A percentile compares a stretch with the other conserved stretches of the same genome.
These are phyloP conservation scores for Lecanicillium sp. DNA, from an alignment of 2,329 filamentous ascomycete species.

Conservation along the genomic window DNA sequence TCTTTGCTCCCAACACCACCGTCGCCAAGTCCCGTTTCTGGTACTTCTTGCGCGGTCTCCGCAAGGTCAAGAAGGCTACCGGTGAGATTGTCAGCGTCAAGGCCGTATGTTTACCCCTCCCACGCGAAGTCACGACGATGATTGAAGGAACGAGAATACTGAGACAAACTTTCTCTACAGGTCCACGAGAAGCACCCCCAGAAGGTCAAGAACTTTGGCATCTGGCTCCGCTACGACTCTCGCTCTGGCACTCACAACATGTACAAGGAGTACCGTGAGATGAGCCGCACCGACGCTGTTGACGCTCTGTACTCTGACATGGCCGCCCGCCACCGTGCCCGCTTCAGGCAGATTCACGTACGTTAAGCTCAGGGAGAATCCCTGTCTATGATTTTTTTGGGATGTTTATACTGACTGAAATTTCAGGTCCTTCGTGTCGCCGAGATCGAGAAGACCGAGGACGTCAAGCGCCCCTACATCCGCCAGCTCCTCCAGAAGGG, in stretches of 20 bases:
- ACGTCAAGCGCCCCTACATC: conserved; percentile 98
- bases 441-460: conserved; percentile 89
- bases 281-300: conserved; percentile 91
- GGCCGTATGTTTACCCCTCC: conserved; percentile 55
- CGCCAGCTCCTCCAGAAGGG: conserved; percentile 93
- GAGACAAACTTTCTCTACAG: conserved; percentile 32
- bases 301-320: conserved; percentile 99
- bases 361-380: no score
- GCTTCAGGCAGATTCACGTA: conserved; percentile 98
- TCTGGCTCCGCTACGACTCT: conserved; percentile 99
- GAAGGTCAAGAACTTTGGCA: conserved; percentile 99
- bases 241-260: conserved; percentile 99
- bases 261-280: conserved; percentile 99
- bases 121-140: neutral
- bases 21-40: conserved; percentile 99
- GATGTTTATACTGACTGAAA: neutral
- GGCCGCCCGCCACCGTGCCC: conserved; percentile 92
- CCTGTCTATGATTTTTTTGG: no score
- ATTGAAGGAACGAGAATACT: neutral
- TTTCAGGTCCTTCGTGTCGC: conserved; percentile 91
- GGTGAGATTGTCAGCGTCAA: conserved; percentile 98
- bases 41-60: conserved; percentile 99
- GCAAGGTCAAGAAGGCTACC: conserved; percentile 99
- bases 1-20: conserved; percentile 96
- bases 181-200: conserved; percentile 98